Percentiles rank a stretch among this genome's conserved stretches.
These are phyloP conservation scores for Trichoderma asperelloides DNA, from an alignment of 495 filamentous ascomycete genomes.

Conservation along the genomic window DNA sequence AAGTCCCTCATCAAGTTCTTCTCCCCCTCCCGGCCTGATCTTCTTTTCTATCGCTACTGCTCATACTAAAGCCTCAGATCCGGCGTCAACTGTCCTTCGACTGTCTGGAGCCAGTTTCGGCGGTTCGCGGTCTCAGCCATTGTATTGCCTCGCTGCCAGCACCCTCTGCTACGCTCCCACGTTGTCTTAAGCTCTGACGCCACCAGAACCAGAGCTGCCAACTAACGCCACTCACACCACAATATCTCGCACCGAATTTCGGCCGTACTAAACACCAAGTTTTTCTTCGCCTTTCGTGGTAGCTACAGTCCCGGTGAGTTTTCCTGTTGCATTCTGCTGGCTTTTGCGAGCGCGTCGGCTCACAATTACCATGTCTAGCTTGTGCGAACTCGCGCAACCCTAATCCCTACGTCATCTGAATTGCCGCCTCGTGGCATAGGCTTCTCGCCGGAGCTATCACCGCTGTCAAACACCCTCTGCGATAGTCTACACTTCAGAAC, in stretches of 20 bases:
- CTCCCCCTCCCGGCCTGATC: conserved; percentile 4
- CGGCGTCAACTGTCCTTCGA: not conserved
- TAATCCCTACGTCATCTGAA: conserved; percentile 5
- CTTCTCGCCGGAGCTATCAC: conserved; percentile 1
- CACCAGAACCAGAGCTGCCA: not conserved
- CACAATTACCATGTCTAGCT: not conserved
- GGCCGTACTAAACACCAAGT: not conserved
- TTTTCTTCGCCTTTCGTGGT: not conserved
- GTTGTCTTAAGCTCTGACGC: not conserved
- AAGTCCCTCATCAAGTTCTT: conserved; percentile 8
- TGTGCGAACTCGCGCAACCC: not conserved
- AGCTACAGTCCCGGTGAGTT: not conserved
- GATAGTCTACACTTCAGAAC: not conserved
- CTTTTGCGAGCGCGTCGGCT: not conserved
- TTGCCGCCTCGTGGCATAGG: not conserved
- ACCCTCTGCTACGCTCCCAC: not conserved
- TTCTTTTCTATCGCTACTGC: not conserved
- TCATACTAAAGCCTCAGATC: not conserved
- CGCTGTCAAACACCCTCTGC: not conserved
- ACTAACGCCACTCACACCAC: not conserved
- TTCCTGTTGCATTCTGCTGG: not conserved
- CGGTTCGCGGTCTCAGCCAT: not conserved
- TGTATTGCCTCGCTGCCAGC: not conserved
- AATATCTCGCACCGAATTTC: conserved; percentile 2
- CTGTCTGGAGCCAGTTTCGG: not conserved